phyloP scores from a whole-genome alignment of 2,329 filamentous ascomycete species.

The Aschersonia sp. region DNA sequence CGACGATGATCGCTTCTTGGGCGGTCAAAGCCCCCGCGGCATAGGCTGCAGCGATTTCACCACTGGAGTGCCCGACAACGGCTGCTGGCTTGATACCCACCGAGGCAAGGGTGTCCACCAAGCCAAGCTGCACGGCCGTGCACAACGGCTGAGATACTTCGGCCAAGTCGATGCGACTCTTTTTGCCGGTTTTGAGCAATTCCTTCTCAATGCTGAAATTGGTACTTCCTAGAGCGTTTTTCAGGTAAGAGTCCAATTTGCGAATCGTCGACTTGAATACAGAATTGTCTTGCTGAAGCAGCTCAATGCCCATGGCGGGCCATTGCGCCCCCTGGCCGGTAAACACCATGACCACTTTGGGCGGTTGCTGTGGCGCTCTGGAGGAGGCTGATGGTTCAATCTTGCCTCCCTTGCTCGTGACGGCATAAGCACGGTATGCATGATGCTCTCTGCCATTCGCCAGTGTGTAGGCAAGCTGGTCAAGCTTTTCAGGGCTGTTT shows the following conservation, averaged over 20 bases:
- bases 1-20: slow-evolving; percentile 2
- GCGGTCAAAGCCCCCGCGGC: slow-evolving; percentile 11
- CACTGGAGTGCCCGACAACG: slow-evolving; percentile 24
- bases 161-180: slow-evolving; percentile 1
- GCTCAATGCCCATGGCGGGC: slow-evolving; percentile 15
- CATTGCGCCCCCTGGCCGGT: slow-evolving; percentile 20
- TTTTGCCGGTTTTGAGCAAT: neutral
- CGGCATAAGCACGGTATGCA: neutral
- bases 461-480: too few species aligned
- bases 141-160: slow-evolving; percentile 16
- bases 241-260: neutral
- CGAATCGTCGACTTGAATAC: neutral
- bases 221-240: neutral
- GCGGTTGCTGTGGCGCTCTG: neutral
- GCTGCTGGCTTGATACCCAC: slow-evolving; percentile 14
- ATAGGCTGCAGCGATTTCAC: slow-evolving; percentile 27
- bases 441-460: too few species aligned
- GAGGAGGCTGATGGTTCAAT: neutral
- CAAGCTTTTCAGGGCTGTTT: too few species aligned
- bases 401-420: neutral
- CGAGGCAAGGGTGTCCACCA: slow-evolving; percentile 20
- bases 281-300: slow-evolving; percentile 6
- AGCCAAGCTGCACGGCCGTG: slow-evolving; percentile 22
- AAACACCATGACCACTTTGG: slow-evolving; percentile 13
- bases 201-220: slow-evolving; percentile 2